Percentiles rank a stretch among this genome's conserved stretches.
phyloP scores from a whole-genome alignment of 495 filamentous ascomycete species.

The Alectoria sarmentosa region DNA sequence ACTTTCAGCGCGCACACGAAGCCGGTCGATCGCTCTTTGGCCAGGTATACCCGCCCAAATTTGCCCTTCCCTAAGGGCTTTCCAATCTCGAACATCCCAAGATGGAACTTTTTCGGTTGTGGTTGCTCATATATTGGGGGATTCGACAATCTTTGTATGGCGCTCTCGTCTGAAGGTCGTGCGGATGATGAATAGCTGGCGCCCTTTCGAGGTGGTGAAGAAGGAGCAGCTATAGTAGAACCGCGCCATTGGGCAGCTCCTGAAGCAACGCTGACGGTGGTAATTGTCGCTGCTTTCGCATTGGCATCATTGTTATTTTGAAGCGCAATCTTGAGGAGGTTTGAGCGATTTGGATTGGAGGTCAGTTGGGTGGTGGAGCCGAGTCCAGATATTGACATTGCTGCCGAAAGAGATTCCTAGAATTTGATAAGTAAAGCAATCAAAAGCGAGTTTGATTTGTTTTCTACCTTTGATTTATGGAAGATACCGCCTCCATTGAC shows the following conservation, averaged over 20 bases:
- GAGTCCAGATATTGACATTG: slow-evolving; percentile 46
- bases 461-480: slow-evolving; percentile 62
- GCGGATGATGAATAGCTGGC: slow-evolving; percentile 34
- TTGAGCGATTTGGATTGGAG: slow-evolving; percentile 55
- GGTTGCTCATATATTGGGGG: slow-evolving; percentile 54
- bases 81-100: slow-evolving; percentile 99
- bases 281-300: slow-evolving; percentile 46
- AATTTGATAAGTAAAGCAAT: slow-evolving; percentile 5
- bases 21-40: slow-evolving; percentile 77
- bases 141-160: slow-evolving; percentile 46
- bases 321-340: slow-evolving; percentile 74
- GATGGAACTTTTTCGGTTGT: slow-evolving; percentile 70
- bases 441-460: background rate
- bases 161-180: slow-evolving; percentile 49
- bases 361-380: slow-evolving; percentile 45
- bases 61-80: slow-evolving; percentile 95
- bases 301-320: slow-evolving; percentile 60
- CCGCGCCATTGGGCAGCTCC: slow-evolving; percentile 54
- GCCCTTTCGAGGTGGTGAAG: slow-evolving; percentile 33
- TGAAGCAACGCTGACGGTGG: slow-evolving; percentile 58
- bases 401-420: slow-evolving; percentile 42
- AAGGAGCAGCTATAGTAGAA: slow-evolving; percentile 33
- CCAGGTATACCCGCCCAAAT: slow-evolving; percentile 93
- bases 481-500: slow-evolving; percentile 42
- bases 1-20: slow-evolving; percentile 98